Conservation (phyloP, 2,329 filamentous ascomycete species). For the Fusarium falciforme region DNA sequence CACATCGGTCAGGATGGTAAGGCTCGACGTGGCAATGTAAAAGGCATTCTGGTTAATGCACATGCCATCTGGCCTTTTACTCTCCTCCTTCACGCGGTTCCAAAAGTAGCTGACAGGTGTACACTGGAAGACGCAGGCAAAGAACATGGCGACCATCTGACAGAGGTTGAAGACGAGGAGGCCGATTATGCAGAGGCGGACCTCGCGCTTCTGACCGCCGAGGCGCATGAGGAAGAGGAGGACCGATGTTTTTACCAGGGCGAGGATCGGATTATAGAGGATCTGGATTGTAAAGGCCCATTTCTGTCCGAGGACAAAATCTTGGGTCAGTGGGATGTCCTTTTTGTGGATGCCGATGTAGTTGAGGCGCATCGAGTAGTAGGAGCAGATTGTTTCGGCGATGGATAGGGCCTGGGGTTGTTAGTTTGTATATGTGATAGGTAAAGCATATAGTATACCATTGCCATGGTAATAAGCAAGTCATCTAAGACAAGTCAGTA, state of each 20-base stretch:
- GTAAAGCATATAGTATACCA: background rate
- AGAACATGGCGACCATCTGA: slow-evolving; percentile 50
- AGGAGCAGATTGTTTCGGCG: slow-evolving; percentile 29
- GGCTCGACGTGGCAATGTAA: slow-evolving; percentile 48
- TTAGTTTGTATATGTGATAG: background rate
- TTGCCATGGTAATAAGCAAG: slow-evolving; percentile 23
- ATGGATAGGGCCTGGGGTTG: slow-evolving; percentile 15
- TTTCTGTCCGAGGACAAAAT: slow-evolving; percentile 38
- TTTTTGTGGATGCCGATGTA: slow-evolving; percentile 43
- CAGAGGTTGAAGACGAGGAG: slow-evolving; percentile 49
- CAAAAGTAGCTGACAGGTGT: slow-evolving; percentile 42
- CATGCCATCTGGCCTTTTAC: slow-evolving; percentile 9
- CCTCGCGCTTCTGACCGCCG: slow-evolving; percentile 47
- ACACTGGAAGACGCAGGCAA: slow-evolving; percentile 55
- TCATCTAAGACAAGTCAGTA: slow-evolving; percentile 22
- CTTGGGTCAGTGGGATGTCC: slow-evolving; percentile 45
- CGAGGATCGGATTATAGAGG: slow-evolving; percentile 58
- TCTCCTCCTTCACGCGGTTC: background rate
- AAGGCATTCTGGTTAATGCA: slow-evolving; percentile 49
- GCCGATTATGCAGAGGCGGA: slow-evolving; percentile 44
- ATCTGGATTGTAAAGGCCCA: slow-evolving; percentile 55
- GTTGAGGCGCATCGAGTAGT: slow-evolving; percentile 30
- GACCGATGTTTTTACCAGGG: slow-evolving; percentile 58
- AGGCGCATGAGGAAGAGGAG: slow-evolving; percentile 57
- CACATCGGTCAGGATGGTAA: slow-evolving; percentile 56